phyloP scores from a whole-genome alignment of 352 stramenopile genomes.

The Phytophthora brassicae region DNA sequence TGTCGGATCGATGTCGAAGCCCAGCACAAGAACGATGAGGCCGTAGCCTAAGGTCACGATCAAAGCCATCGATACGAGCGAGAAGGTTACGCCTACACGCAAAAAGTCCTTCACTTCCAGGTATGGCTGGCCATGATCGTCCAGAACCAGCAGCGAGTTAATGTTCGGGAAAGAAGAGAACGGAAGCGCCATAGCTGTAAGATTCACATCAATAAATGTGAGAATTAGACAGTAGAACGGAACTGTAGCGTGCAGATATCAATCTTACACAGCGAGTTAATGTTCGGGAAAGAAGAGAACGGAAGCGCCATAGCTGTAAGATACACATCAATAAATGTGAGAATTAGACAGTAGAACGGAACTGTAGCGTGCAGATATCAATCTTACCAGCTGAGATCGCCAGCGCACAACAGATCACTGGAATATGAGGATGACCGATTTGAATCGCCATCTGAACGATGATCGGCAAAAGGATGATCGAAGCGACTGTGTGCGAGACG shows the following conservation, averaged over 20 bases:
- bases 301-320: too few relatives aligned
- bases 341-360: not conserved
- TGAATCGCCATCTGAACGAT: conserved; percentile 90
- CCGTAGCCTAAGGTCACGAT: conserved; percentile 87
- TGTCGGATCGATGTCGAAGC: conserved; percentile 67
- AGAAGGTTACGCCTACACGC: conserved; percentile 84
- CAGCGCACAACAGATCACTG: conserved; percentile 82
- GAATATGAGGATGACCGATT: conserved; percentile 84
- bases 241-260: not conserved
- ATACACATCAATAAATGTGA: conserved; percentile 1
- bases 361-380: not conserved
- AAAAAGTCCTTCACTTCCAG: conserved; percentile 88
- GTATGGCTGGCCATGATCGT: conserved; percentile 88
- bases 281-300: too few relatives aligned
- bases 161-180: conserved; percentile 95
- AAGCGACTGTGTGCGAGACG: conserved; percentile 91
- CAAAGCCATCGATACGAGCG: conserved; percentile 77
- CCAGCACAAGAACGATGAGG: conserved; percentile 82
- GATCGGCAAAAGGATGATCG: conserved; percentile 91
- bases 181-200: conserved; percentile 84
- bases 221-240: not conserved
- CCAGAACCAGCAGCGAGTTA: conserved; percentile 89
- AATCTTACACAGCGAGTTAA: too few relatives aligned
- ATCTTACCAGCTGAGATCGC: conserved; percentile 85
- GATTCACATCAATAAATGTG: not conserved